These are phyloP conservation scores for Penicillium sp. DNA, from an alignment of 2,329 filamentous ascomycete genomes.

Conservation along the genomic window DNA sequence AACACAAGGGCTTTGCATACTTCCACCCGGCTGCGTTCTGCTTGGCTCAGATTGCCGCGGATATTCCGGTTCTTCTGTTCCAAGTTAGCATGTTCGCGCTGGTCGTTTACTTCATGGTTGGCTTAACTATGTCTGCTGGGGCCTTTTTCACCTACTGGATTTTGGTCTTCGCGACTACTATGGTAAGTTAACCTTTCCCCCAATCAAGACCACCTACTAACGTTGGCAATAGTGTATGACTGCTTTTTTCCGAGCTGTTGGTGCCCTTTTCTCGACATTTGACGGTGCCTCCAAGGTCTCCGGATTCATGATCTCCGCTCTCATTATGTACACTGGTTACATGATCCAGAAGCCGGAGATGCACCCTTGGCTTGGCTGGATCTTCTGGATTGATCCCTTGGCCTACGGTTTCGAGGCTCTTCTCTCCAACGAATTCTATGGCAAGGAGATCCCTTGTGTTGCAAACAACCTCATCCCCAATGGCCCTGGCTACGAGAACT, in stretches of 20 bases:
- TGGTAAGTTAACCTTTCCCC: slow-evolving; percentile 40
- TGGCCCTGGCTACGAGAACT: slow-evolving; percentile 33
- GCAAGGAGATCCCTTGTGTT: slow-evolving; percentile 37
- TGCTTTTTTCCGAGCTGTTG: slow-evolving; percentile 58
- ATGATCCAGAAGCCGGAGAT: slow-evolving; percentile 49
- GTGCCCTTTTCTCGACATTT: slow-evolving; percentile 57
- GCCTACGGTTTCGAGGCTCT: slow-evolving; percentile 42
- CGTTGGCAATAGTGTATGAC: slow-evolving; percentile 51
- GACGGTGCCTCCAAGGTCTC: slow-evolving; percentile 59
- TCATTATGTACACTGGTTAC: slow-evolving; percentile 45
- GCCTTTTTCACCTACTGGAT: slow-evolving; percentile 65
- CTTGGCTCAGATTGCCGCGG: slow-evolving; percentile 47
- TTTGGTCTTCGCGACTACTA: slow-evolving; percentile 52
- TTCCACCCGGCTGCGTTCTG: slow-evolving; percentile 51
- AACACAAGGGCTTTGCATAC: slow-evolving; percentile 13
- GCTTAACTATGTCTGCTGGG: slow-evolving; percentile 51
- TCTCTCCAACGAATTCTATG: slow-evolving; percentile 39
- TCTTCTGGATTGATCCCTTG: slow-evolving; percentile 43
- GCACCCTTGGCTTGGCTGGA: slow-evolving; percentile 56
- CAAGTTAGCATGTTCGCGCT: slow-evolving; percentile 61
- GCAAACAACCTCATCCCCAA: slow-evolving; percentile 36
- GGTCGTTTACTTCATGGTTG: slow-evolving; percentile 65
- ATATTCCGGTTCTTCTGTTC: slow-evolving; percentile 58
- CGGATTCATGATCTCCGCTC: slow-evolving; percentile 38
- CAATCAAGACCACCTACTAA: slow-evolving; percentile 9